Evolutionary conservation across 139 green algal genomes (phyloP).

Genomic region (Closterium sp.): DNA sequence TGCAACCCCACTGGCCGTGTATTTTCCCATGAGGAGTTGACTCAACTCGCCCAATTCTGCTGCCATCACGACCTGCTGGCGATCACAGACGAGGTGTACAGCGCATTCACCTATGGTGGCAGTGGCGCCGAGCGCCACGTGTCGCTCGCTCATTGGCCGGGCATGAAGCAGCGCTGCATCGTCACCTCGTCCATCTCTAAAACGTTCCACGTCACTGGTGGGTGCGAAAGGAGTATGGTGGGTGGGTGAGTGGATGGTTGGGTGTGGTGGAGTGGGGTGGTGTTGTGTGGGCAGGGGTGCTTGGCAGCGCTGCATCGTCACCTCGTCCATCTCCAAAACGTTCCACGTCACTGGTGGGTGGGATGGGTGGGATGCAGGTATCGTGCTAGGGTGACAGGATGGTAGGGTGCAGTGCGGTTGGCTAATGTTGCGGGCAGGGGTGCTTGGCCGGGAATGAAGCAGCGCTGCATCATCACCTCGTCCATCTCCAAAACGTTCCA

Average conservation of each 20-base stretch:
- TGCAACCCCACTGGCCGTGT: constrained; percentile 47
- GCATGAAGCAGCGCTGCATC: constrained; percentile 21
- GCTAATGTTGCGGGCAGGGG: too few relatives aligned
- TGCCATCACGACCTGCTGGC: constrained; percentile 22
- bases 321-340: too few relatives aligned
- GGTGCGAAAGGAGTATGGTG: not conserved
- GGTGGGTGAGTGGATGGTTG: not conserved
- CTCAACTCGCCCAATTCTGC: constrained; percentile 4
- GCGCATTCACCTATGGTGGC: too few relatives aligned
- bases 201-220: not conserved
- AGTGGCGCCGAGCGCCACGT: not conserved
- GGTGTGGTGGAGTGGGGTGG: not conserved
- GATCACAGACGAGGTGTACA: constrained; percentile 37
- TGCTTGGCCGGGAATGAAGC: too few relatives aligned
- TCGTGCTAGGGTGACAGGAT: too few relatives aligned
- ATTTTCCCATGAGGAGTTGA: constrained; percentile 23
- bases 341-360: too few relatives aligned
- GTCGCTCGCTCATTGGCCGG: constrained; percentile 10
- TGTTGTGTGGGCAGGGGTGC: too few relatives aligned
- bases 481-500: too few relatives aligned
- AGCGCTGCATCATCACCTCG: too few relatives aligned
- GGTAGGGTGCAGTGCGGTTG: too few relatives aligned
- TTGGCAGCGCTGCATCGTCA: too few relatives aligned
- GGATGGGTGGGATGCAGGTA: too few relatives aligned
- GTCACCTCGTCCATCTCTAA: not conserved